These are phyloP conservation scores for Beauveria brongniartii DNA, from an alignment of 2,329 filamentous ascomycete species.

Conservation along the genomic window DNA sequence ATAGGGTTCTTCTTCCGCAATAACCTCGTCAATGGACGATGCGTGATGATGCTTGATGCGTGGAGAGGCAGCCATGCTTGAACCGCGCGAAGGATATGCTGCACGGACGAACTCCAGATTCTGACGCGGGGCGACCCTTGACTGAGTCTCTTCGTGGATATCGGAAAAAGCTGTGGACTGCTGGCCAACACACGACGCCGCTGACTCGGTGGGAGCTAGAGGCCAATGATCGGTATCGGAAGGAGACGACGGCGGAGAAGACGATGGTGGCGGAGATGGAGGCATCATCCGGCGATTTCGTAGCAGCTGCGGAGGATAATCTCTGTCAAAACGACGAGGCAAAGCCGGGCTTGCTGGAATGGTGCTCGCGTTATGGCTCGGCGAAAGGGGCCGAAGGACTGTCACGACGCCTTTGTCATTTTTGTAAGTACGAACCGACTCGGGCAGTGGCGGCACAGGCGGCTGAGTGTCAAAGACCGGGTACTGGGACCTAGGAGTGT, in stretches of 20 bases:
- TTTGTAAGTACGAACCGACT: slow-evolving; percentile 21
- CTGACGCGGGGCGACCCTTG: background rate
- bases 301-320: slow-evolving; percentile 1
- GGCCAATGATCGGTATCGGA: background rate
- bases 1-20: slow-evolving; percentile 9
- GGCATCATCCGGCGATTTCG: slow-evolving; percentile 6
- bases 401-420: slow-evolving; percentile 30
- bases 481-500: slow-evolving; percentile 25
- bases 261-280: background rate
- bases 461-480: slow-evolving; percentile 18
- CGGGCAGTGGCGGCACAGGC: slow-evolving; percentile 14
- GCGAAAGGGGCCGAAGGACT: slow-evolving; percentile 24
- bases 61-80: slow-evolving; percentile 19
- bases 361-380: slow-evolving; percentile 17
- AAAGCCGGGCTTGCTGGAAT: slow-evolving; percentile 6
- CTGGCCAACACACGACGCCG: background rate
- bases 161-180: background rate
- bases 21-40: slow-evolving; percentile 18
- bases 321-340: slow-evolving; percentile 5
- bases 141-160: background rate
- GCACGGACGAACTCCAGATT: slow-evolving; percentile 12
- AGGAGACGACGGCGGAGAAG: slow-evolving; percentile 1
- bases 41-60: slow-evolving; percentile 20
- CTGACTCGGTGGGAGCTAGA: background rate
- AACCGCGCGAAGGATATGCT: slow-evolving; percentile 18